Conservation (phyloP, 805 yeast species). For the Kodamaea hsintzibuensis region DNA sequence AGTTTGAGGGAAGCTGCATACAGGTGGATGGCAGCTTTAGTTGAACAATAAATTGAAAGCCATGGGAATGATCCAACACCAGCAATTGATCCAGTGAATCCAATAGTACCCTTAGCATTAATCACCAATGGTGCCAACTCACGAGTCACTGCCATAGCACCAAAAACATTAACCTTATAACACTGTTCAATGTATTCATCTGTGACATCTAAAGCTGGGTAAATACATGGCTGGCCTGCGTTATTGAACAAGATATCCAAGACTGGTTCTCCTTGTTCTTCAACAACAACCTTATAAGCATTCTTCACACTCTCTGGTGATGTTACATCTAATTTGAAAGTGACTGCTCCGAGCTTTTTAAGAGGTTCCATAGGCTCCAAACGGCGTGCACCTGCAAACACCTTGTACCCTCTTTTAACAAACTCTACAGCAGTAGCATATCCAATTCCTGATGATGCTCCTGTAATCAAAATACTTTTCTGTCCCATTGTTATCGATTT, state of each 20-base stretch:
- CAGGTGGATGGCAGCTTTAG: conserved; percentile 77
- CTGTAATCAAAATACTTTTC: conserved; percentile 39
- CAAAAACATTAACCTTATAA: conserved; percentile 68
- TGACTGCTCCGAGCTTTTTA: conserved; percentile 42
- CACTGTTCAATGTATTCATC: conserved; percentile 53
- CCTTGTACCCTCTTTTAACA: conserved; percentile 53
- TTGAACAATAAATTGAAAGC: conserved; percentile 62
- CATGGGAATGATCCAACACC: conserved; percentile 72
- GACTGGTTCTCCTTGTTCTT: conserved; percentile 28
- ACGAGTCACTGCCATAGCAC: conserved; percentile 63
- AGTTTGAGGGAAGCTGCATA: conserved; percentile 62
- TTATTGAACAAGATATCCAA: conserved; percentile 69
- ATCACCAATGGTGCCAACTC: conserved; percentile 58
- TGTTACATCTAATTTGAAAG: conserved; percentile 59
- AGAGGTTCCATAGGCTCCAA: conserved; percentile 58
- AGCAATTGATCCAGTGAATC: conserved; percentile 73
- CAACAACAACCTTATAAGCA: conserved; percentile 42
- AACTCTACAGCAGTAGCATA: conserved; percentile 49
- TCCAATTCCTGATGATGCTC: conserved; percentile 61
- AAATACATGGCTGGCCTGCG: conserved; percentile 77
- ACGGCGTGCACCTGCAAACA: conserved; percentile 76
- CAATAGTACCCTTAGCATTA: conserved; percentile 65
- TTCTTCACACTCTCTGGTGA: conserved; percentile 46
- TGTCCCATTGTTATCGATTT: not conserved
- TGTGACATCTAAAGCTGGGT: conserved; percentile 67